Evolutionary conservation across 163 green algal species (phyloP), one percentile per base, ranked within the genome.

Genomic region (Chloromonas sp.): DNA sequence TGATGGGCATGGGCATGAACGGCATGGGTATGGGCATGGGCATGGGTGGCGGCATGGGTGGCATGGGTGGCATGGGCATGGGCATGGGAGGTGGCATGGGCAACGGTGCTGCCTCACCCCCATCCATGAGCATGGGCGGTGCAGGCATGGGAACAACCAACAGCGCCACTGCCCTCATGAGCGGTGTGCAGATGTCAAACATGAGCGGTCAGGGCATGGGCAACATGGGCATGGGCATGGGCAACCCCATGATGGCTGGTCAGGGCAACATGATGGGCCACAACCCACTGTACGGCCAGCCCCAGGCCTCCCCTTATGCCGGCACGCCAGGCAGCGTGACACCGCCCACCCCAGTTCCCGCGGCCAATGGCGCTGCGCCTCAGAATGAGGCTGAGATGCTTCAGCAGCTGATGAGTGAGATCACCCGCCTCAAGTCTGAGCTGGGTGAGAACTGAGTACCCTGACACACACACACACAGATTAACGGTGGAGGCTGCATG

Each of bases 361-460:
- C 36, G 66, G 70, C n/a, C 57, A 79, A 60, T 15, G 61, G 59
- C 58, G 66, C 5, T 11, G 57, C 79, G 11, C 59, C 2, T 5
- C 14, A 57, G 8, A 14, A 11, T 71, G 87, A 92, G 84, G 83
- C 87, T 0, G 89, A 90, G 82, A 88, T 92, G 86, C 86, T 92
- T 82, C 85, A 88, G 81, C 85, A 90, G 85, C 89, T 92, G 5
- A 90, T 91, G 87, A 58, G 61, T 1, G 89, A 92, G 86, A 91
- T 93, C 77, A 89, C 86, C 36, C 81, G 84, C 14, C 85, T 93
- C 3, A 88, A 88, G 82, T 79, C 2, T 57, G 88, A 93, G 87
- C 85, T 92, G 81, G 61, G 61, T 57, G n/a, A 84, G 70, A 58
- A 83, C 60, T 82, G 2, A 15, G 66, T n/a, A 11, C 66, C 66